Percentiles rank a stretch among this genome's conserved stretches.
phyloP scores from a whole-genome alignment of 2,329 filamentous ascomycete genomes.

The Leptographium galeiforme region DNA sequence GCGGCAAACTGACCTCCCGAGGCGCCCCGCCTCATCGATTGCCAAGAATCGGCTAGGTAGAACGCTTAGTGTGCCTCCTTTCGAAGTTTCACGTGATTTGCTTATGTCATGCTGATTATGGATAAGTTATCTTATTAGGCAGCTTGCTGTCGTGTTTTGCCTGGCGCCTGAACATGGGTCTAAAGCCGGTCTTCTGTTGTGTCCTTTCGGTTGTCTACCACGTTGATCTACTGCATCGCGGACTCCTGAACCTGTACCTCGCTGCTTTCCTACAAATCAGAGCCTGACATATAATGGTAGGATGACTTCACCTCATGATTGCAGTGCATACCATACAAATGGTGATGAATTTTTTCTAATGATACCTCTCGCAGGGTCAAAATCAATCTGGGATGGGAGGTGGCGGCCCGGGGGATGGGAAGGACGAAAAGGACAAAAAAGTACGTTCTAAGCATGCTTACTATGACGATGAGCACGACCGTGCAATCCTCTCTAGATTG shows the following conservation, averaged over 20 bases:
- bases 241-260: background rate
- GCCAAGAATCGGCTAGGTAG: background rate
- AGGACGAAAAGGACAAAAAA: conserved; percentile 90
- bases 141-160: conserved; percentile 26
- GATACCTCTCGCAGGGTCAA: conserved; percentile 48
- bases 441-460: conserved; percentile 25
- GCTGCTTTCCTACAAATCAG: background rate
- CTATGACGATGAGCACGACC: too few relatives aligned
- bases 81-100: background rate
- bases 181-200: background rate
- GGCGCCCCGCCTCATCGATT: background rate
- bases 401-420: conserved; percentile 53
- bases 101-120: background rate
- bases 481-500: too few relatives aligned
- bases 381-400: conserved; percentile 79
- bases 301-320: background rate
- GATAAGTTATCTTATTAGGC: background rate
- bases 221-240: background rate
- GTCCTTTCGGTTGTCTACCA: background rate
- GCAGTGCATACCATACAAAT: background rate
- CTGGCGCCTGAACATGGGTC: conserved; percentile 24
- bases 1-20: background rate
- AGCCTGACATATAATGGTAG: background rate
- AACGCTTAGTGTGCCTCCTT: background rate
- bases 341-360: background rate